These are phyloP conservation scores for Syzygium syzygioides DNA, from an alignment of 441 rosid species.

Conservation along the genomic window DNA sequence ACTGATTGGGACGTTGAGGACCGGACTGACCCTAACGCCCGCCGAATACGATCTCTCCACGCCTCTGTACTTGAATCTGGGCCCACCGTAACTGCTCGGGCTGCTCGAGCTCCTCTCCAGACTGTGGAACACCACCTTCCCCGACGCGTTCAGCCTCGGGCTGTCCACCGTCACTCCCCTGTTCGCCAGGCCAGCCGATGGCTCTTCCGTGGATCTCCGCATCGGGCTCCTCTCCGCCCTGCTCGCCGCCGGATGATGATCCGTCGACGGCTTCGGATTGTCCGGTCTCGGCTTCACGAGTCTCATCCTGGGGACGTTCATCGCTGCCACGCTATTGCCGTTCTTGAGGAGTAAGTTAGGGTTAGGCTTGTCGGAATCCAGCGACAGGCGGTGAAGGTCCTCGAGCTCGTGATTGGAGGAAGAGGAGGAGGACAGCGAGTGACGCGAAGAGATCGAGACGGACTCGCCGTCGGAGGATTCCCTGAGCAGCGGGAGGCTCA, in stretches of 20 bases:
- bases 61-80: conserved; percentile 67
- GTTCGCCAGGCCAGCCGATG: conserved; percentile 17
- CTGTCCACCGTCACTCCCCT: conserved; percentile 81
- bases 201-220: conserved; percentile 21
- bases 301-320: conserved; percentile 58
- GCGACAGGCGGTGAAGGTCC: conserved; percentile 68
- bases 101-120: conserved; percentile 91
- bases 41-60: conserved; percentile 91
- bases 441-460: conserved; percentile 60
- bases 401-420: conserved; percentile 87
- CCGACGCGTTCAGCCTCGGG: conserved; percentile 88
- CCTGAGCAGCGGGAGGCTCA: conserved; percentile 59
- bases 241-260: conserved; percentile 5
- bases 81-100: conserved; percentile 92
- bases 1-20: conserved; percentile 83
- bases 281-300: conserved; percentile 39
- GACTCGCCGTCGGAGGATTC: conserved; percentile 57
- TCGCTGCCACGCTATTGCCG: conserved; percentile 19
- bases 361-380: conserved; percentile 67
- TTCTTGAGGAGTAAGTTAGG: conserved; percentile 18
- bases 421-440: conserved; percentile 67
- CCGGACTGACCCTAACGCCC: conserved; percentile 80
- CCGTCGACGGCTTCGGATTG: conserved; percentile 9
- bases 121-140: conserved; percentile 84
- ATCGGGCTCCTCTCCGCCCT: conserved; percentile 57